Evolutionary conservation across 1,284 basidiomycete species (phyloP).

Genomic region (Marasmius oreades): DNA sequence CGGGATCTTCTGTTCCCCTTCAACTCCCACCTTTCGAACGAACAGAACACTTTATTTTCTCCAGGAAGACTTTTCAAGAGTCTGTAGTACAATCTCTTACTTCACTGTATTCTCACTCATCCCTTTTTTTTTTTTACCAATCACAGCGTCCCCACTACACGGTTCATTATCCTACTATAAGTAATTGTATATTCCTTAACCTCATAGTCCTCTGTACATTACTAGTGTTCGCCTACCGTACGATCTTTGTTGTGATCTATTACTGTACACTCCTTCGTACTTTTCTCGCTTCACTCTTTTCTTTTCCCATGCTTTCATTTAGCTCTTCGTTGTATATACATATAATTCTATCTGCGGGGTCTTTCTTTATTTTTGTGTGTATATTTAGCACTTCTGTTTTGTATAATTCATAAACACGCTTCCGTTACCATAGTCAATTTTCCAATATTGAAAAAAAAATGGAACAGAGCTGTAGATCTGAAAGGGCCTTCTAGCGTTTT

Average conservation of each 20-base stretch:
- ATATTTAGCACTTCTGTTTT: background rate
- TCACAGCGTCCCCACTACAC: too few species aligned
- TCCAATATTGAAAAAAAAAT: too few species aligned
- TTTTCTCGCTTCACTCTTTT: background rate
- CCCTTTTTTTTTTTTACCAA: background rate
- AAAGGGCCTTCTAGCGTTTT: background rate
- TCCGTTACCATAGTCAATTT: too few species aligned
- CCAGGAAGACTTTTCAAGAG: background rate
- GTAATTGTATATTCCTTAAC: background rate
- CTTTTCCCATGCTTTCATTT: background rate
- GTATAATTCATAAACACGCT: background rate
- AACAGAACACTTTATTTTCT: background rate
- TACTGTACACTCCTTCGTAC: background rate
- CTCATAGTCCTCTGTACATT: background rate
- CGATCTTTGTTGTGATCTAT: background rate
- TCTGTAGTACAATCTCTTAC: background rate
- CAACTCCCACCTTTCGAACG: background rate
- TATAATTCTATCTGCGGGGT: background rate
- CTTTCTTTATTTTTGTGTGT: background rate
- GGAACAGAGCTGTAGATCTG: background rate
- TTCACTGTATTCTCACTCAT: background rate
- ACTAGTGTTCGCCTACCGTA: background rate
- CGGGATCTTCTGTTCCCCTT: background rate
- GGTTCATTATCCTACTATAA: background rate
- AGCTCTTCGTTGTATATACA: background rate